Evolutionary conservation across 1,284 basidiomycete genomes (phyloP), one percentile per base, ranked within the genome.

Genomic region (Papiliotrema flavescens): DNA sequence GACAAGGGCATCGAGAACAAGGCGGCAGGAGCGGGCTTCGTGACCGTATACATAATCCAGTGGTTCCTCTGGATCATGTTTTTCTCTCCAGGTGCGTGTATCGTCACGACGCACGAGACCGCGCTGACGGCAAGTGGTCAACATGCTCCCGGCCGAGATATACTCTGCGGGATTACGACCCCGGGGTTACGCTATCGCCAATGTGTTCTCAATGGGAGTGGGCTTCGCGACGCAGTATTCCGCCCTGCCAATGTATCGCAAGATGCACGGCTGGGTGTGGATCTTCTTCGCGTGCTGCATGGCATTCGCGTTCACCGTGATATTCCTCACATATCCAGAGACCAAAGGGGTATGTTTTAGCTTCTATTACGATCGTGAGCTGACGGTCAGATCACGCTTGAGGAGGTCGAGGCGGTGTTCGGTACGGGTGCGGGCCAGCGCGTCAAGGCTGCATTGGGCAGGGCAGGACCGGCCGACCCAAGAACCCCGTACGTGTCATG

Each of bases 61-160:
- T 65, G 63, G 63, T 65, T 65, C 51, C 43, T 65, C 32, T 65
- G 63, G 63, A 57, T 65, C 28, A 65, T 47, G 28, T 65, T 61
- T 51, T 63, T 63, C 50, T 55, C 56, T 7, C 63, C 61, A 20
- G 60, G 61, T 62, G 44, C 35, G 58, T 50, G 9, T n/a, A 32
- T 6, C 28, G 6, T 32, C 28, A 6, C 28, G n/a, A 41, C 17
- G 7, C 19, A 14, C 9, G 40, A 11, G 13, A 45, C 22, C 7
- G 17, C 13, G 3, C 42, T 26, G 40, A 44, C 28, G 22, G 1
- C 1, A 36, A 60, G 62, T 65, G 22, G 63, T 65, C 51, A 65
- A 65, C 48, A 65, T 65, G 63, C 55, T 65, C 15, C 63, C 63
- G 6, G 63, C 63, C 32, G 63, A 65, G 47, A 55, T 65, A 40